Conservation (phyloP, 2,329 filamentous ascomycete genomes). For the Ascocoryne sarcoides region DNA sequence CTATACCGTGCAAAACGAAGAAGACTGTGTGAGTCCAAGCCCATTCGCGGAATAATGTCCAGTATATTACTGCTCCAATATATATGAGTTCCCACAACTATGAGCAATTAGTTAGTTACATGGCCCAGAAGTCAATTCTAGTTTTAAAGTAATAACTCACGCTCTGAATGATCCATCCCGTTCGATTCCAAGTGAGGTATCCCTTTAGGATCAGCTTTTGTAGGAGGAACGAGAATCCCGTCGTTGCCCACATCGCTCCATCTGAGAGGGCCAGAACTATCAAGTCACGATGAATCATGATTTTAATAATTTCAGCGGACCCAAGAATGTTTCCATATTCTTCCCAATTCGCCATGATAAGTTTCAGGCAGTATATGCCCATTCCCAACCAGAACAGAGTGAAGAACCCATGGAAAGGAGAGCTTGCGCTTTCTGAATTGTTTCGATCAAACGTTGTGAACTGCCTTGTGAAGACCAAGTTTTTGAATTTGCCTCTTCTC, state of each 20-base stretch:
- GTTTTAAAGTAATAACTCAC: no score
- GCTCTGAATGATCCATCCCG: slow-evolving; percentile 68
- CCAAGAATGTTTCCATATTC: slow-evolving; percentile 61
- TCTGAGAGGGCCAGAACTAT: slow-evolving; percentile 53
- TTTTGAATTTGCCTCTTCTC: slow-evolving; percentile 30
- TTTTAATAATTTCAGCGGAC: slow-evolving; percentile 60
- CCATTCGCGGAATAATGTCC: slow-evolving; percentile 66
- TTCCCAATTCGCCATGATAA: slow-evolving; percentile 56
- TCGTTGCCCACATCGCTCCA: slow-evolving; percentile 58
- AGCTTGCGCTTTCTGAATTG: slow-evolving; percentile 54
- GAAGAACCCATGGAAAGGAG: slow-evolving; percentile 71
- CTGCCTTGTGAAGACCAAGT: slow-evolving; percentile 62
- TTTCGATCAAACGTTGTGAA: slow-evolving; percentile 69
- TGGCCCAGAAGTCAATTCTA: no score
- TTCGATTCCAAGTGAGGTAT: slow-evolving; percentile 57
- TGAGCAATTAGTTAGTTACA: no score
- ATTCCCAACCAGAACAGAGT: slow-evolving; percentile 70
- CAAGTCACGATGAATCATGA: slow-evolving; percentile 54
- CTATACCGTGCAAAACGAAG: slow-evolving; percentile 63
- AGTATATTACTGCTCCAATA: slow-evolving; percentile 51
- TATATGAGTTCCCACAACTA: slow-evolving; percentile 61
- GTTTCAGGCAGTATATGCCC: slow-evolving; percentile 41
- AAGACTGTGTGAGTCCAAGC: slow-evolving; percentile 78
- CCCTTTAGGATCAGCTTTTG: slow-evolving; percentile 51
- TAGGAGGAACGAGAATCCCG: slow-evolving; percentile 55